These are phyloP conservation scores for Podaxis mareebaensis DNA, from an alignment of 768 basidiomycete species.

Conservation along the genomic window DNA sequence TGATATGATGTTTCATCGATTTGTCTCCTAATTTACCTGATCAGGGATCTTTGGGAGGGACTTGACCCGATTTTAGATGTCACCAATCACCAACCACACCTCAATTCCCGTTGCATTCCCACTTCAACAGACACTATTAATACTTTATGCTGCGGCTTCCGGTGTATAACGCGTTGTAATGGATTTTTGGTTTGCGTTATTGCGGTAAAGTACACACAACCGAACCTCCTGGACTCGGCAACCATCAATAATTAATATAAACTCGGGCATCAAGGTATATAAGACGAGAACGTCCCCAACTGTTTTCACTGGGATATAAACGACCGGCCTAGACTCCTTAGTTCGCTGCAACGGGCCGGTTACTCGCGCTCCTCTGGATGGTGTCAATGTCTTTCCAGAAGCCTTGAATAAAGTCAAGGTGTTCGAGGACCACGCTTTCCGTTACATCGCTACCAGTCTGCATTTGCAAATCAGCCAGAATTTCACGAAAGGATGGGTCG, in stretches of 20 bases:
- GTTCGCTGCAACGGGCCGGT: slow-evolving; percentile 16
- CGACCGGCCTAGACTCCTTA: neutral
- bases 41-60: slow-evolving; percentile 78
- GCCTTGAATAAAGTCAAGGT: slow-evolving; percentile 31
- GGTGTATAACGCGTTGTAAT: neutral
- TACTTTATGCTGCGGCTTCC: slow-evolving; percentile 8
- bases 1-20: slow-evolving; percentile 18
- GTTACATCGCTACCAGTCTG: slow-evolving; percentile 29
- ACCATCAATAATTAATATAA: neutral
- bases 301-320: slow-evolving; percentile 7
- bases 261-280: slow-evolving; percentile 1
- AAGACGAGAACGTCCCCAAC: neutral
- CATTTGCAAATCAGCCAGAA: slow-evolving; percentile 33
- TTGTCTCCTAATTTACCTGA: slow-evolving; percentile 9
- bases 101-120: slow-evolving; percentile 11
- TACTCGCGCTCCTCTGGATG: slow-evolving; percentile 21
- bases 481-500: slow-evolving; percentile 52
- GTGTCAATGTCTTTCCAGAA: slow-evolving; percentile 34
- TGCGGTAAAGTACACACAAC: neutral
- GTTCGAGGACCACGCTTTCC: slow-evolving; percentile 26
- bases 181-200: neutral
- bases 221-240: neutral
- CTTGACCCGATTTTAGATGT: slow-evolving; percentile 60
- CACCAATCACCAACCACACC: slow-evolving; percentile 17
- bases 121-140: neutral